Evolutionary conservation across 176 grass and related monocot species (phyloP).

Genomic region (Aegilops sharonensis): DNA sequence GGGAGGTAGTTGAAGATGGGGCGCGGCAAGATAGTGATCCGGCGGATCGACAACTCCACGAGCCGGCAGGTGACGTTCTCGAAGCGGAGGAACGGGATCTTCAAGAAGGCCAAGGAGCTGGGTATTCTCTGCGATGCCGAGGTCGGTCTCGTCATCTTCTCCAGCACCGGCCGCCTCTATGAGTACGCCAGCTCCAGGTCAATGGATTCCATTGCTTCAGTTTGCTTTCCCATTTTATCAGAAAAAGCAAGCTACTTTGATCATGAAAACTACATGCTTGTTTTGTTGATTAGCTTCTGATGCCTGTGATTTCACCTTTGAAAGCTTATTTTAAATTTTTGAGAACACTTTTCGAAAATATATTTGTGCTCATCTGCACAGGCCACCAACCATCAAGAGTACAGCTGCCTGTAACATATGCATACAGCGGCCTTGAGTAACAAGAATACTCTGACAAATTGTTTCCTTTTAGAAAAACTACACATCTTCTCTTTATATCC

Average conservation of each 20-base stretch:
- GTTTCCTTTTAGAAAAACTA: not conserved
- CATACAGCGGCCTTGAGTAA: not conserved
- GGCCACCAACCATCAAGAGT: not conserved
- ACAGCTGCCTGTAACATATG: not conserved
- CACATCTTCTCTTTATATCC: not conserved
- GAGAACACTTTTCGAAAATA: not conserved
- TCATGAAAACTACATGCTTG: not conserved
- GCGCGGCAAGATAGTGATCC: slow-evolving; percentile 85
- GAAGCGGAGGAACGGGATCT: slow-evolving; percentile 75
- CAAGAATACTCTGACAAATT: not conserved
- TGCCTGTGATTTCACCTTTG: not conserved
- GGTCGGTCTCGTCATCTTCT: slow-evolving; percentile 90
- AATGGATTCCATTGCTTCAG: not conserved
- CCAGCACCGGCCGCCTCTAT: slow-evolving; percentile 83
- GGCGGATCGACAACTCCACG: slow-evolving; percentile 92
- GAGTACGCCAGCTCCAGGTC: slow-evolving; percentile 84
- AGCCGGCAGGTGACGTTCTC: slow-evolving; percentile 94
- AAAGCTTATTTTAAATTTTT: not conserved
- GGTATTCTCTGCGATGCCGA: slow-evolving; percentile 95
- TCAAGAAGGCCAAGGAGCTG: slow-evolving; percentile 95
- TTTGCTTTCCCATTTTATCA: not conserved
- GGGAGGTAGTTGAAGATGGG: slow-evolving; percentile 53
- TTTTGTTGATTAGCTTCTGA: not conserved
- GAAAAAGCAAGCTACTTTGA: not conserved
- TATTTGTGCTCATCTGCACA: not conserved